Evolutionary conservation across 2,329 filamentous ascomycete species (phyloP).

Genomic region (Xylariaceae sp.): DNA sequence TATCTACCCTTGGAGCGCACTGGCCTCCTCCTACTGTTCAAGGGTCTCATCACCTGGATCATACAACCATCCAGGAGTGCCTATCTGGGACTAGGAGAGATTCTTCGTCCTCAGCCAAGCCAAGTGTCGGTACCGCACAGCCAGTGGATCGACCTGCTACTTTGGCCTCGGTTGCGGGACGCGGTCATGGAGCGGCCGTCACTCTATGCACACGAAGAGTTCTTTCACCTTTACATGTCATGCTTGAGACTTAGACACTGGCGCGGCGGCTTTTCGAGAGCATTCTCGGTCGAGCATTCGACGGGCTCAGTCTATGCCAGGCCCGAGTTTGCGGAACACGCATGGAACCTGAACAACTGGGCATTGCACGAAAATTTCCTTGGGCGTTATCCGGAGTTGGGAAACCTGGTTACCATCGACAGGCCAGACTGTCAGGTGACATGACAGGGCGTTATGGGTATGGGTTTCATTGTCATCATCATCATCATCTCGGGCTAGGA

Average conservation of each 20-base stretch:
- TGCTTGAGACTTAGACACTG: conserved; percentile 28
- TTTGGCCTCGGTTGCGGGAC: conserved; percentile 28
- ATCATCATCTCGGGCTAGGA: background rate
- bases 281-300: conserved; percentile 18
- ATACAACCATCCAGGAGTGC: conserved; percentile 25
- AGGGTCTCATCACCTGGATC: conserved; percentile 22
- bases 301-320: conserved; percentile 20
- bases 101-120: conserved; percentile 18
- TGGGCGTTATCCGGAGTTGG: conserved; percentile 21
- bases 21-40: conserved; percentile 25
- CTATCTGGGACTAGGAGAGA: conserved; percentile 15
- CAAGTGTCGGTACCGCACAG: conserved; percentile 22
- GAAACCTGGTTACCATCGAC: conserved; percentile 13
- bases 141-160: conserved; percentile 26
- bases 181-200: conserved; percentile 27
- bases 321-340: conserved; percentile 17
- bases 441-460: conserved; percentile 1
- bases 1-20: conserved; percentile 25
- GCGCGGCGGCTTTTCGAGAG: conserved; percentile 19
- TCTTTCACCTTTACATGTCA: conserved; percentile 26
- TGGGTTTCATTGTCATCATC: background rate
- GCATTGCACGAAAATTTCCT: conserved; percentile 17
- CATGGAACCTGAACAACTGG: conserved; percentile 20
- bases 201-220: conserved; percentile 30
- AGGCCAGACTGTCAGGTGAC: conserved; percentile 2